Evolutionary conservation across 164 flowering plant species (phyloP), one percentile per base, ranked within the genome.

Genomic region (Umbellularia californica): DNA sequence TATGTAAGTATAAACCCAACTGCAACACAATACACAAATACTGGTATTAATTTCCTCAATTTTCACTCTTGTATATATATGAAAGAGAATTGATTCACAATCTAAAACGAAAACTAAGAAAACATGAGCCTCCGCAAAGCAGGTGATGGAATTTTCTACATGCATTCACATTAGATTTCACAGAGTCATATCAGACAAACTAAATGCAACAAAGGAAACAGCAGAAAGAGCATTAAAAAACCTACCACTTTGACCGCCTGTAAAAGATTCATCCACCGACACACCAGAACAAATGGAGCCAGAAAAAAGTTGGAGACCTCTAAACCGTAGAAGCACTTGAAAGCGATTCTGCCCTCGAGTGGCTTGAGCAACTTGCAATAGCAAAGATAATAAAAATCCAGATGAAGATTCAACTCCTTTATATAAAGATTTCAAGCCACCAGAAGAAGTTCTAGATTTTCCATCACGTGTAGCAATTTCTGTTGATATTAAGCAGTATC

Each of bases 401-500:
- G 83, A 85, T 23, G 98, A 83, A 66, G 95, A 83, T 63, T 88
- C 83, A 19, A 91, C 86, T 69, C 90, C 97, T 69, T 82, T 80
- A 75, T 82, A 86, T 75, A 95, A 80, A 23, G 86, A 76, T 81
- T 78, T 77, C 76, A 86, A 79, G 68, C 87, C 80, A 80, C 76
- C 76, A 0, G 65, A 17, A 52, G 30, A 73, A 77, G 78, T 58
- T 58, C 76, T 74, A 66, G 82, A 77, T 82, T 78, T 84, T 60
- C 82, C 80, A 81, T 85, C 77, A 28, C 97, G 97, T 70, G 91
- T 87, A 72, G 95, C 90, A 76, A 92, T 86, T 84, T 95, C 99
- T 72, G 90, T 84, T 65, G 99, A 90, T 69, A 91, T 80, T 33
- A 95, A 87, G 51, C 98, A 87, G 78, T 92, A 92, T 80, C 85